These are phyloP conservation scores for Zhuliangozyma parablackwelliae DNA, from an alignment of 1,139 yeast species.

Conservation along the genomic window DNA sequence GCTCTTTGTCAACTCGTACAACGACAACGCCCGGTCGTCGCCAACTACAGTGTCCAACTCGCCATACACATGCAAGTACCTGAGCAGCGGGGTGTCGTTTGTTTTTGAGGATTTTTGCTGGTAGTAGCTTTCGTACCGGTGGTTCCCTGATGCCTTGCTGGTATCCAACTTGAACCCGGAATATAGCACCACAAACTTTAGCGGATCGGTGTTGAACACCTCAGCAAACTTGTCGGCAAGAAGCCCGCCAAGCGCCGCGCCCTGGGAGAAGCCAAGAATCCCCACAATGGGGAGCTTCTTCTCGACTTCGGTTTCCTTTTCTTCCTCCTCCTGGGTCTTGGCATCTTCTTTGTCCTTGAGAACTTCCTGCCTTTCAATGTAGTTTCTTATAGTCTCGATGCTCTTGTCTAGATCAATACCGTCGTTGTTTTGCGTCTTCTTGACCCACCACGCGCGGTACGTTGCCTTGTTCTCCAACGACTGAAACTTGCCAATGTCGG, in stretches of 20 bases:
- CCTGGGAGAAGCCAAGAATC: conserved; percentile 43
- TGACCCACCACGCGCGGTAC: conserved; percentile 39
- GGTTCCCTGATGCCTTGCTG: conserved; percentile 27
- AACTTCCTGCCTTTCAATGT: conserved; percentile 27
- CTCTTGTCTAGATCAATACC: conserved; percentile 25
- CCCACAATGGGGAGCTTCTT: conserved; percentile 35
- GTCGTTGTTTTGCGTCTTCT: conserved; percentile 18
- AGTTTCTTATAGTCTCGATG: conserved; percentile 26
- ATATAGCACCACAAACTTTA: conserved; percentile 70
- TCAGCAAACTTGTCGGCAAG: conserved; percentile 28
- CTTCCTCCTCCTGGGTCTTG: conserved; percentile 23
- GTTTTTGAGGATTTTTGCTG: conserved; percentile 18
- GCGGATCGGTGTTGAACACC: conserved; percentile 26
- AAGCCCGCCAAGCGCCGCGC: conserved; percentile 49
- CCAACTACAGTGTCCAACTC: conserved; percentile 85
- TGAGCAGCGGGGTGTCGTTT: conserved; percentile 16
- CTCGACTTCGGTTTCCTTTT: conserved; percentile 20
- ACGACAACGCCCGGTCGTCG: conserved; percentile 58
- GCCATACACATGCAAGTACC: conserved; percentile 72
- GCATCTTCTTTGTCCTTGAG: conserved; percentile 17
- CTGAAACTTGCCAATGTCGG: conserved; percentile 41
- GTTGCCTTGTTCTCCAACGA: conserved; percentile 19
- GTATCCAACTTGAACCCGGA: conserved; percentile 72
- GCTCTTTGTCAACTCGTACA: conserved; percentile 51
- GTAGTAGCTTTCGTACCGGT: conserved; percentile 26